phyloP scores from a whole-genome alignment of 116 monocot species.

The Zostera marina region DNA sequence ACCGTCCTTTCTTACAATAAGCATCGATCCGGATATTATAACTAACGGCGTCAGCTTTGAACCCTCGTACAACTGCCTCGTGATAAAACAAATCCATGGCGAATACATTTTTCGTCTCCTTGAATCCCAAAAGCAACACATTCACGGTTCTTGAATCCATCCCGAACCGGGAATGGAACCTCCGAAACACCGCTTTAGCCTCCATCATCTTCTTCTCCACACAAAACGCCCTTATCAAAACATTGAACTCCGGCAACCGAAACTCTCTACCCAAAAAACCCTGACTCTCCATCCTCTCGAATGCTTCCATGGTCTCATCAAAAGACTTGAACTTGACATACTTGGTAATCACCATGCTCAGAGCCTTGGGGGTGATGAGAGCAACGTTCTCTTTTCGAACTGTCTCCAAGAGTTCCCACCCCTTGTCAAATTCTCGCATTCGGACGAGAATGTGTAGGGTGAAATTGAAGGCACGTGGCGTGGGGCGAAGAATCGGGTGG shows the following conservation, averaged over 20 bases:
- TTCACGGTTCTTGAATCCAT: conserved; percentile 39
- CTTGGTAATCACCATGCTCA: conserved; percentile 43
- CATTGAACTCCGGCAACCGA: conserved; percentile 46
- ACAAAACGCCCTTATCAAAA: conserved; percentile 53
- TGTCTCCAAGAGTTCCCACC: conserved; percentile 18
- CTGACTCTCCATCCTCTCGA: conserved; percentile 18
- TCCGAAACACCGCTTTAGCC: conserved; percentile 45
- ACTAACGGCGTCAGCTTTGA: conserved; percentile 45
- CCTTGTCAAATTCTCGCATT: conserved; percentile 20
- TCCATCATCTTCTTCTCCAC: conserved; percentile 34
- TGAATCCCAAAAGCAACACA: conserved; percentile 68
- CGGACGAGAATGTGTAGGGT: conserved; percentile 39
- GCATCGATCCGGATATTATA: conserved; percentile 71
- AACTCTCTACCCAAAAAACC: conserved; percentile 25
- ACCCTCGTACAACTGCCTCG: conserved; percentile 39
- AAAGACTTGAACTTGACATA: conserved; percentile 41
- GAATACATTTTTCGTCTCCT: conserved; percentile 31
- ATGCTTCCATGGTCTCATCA: conserved; percentile 28
- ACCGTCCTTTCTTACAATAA: conserved; percentile 50
- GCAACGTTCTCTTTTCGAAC: conserved; percentile 7
- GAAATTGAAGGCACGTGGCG: conserved; percentile 18
- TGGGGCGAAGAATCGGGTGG: conserved; percentile 10
- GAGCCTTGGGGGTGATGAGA: conserved; percentile 27
- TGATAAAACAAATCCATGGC: conserved; percentile 65
- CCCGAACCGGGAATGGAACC: conserved; percentile 20